Evolutionary conservation across 176 grass and related monocot species (phyloP).

Genomic region (Oryza glumipatula): DNA sequence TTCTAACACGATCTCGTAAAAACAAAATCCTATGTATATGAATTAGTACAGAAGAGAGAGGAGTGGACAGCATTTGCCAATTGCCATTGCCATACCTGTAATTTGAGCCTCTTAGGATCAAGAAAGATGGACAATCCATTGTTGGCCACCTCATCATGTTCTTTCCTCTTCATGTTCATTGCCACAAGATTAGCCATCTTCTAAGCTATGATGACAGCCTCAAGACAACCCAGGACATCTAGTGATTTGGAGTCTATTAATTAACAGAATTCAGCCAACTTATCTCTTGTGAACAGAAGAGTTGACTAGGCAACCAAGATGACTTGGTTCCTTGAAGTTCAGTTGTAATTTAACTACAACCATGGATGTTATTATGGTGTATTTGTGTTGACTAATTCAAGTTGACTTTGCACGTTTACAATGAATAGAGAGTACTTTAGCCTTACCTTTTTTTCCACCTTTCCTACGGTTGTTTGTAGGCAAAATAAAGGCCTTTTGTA

Average conservation of each 20-base stretch:
- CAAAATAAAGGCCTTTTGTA: slow-evolving; percentile 2
- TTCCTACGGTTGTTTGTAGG: background rate
- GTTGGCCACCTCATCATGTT: slow-evolving; percentile 35
- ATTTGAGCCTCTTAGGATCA: slow-evolving; percentile 54
- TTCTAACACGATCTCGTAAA: background rate
- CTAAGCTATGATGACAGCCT: background rate
- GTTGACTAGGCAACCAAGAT: slow-evolving; percentile 35
- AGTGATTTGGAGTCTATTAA: slow-evolving; percentile 12
- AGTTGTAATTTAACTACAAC: background rate
- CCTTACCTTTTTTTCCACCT: background rate
- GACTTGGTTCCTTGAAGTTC: background rate
- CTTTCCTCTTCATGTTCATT: slow-evolving; percentile 61
- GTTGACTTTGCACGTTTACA: slow-evolving; percentile 25
- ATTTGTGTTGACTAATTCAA: slow-evolving; percentile 6
- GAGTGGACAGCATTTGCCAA: background rate
- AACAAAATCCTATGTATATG: background rate
- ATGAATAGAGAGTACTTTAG: background rate
- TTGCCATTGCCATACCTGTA: slow-evolving; percentile 38
- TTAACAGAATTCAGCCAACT: background rate
- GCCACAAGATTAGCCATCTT: slow-evolving; percentile 47
- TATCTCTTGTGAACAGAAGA: background rate
- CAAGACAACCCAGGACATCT: background rate
- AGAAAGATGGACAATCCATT: slow-evolving; percentile 50
- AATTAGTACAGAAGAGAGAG: background rate
- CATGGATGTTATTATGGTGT: background rate